Evolutionary conservation across 2,329 filamentous ascomycete genomes (phyloP), one percentile per base, ranked within the genome.

Genomic region (Fusarium lateritium): DNA sequence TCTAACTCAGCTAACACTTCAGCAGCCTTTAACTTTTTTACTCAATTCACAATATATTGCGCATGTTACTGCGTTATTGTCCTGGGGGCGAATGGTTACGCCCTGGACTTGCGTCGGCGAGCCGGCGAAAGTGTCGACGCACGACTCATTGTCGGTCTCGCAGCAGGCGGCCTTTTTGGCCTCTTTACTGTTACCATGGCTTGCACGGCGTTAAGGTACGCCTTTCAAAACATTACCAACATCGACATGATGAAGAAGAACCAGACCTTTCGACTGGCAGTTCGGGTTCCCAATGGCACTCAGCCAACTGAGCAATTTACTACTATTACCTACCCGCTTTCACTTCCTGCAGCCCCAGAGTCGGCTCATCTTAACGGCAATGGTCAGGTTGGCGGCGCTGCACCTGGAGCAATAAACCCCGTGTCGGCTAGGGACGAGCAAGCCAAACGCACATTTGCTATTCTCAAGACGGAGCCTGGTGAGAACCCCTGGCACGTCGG

Each of bases 401-500:
- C 46, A 34, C 59, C 76, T 38, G 67, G 70, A 14, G 47, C 60
- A 17, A 62, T 49, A 52, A 55, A 52, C 33, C 31, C 63, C 19
- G 47, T 63, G 19, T 72, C 75, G 5, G 67, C 74, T 7, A 78
- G 82, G 33, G 86, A 86, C 67, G 72, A 76, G 43, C 79, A 82
- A 4, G 87, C 89, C 24, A 84, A 82, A 7, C 87, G 90, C 28
- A 91, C 88, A 13, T 98, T 97, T 76, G 94, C 93, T 14, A 91
- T 98, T 40, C 83, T 98, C 3, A 86, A 88, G 64, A 93, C 92
- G 0, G 83, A 88, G 5, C 85, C 88, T 0, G 91, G 92, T 11
- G 91, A 96, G 71, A 97, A 97, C 71, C 93, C 94, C 0, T 99
- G 94, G 90, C 88, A 97, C 72, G 82, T 96, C 1, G 93, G 92